These are phyloP conservation scores for Blastobotrys arbuscula DNA, from an alignment of 1,139 yeast species.

Conservation along the genomic window DNA sequence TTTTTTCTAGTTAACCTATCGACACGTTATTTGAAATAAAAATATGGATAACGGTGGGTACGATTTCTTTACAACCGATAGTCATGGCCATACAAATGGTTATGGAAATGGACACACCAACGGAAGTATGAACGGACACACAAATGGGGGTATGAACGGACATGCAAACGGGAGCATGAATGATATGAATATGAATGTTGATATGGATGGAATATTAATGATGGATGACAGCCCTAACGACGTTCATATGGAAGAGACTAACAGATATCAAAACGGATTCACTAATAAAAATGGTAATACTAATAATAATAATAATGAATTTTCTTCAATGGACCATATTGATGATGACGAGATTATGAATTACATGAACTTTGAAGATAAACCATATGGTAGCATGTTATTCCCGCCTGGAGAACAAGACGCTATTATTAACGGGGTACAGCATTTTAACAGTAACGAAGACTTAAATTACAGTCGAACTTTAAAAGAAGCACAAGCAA, in stretches of 20 bases:
- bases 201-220: not conserved
- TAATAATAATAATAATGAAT: not conserved
- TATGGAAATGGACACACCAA: too few species aligned
- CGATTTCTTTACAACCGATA: too few species aligned
- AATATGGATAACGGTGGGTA: too few species aligned
- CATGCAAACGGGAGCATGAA: not conserved
- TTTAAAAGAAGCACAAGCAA: constrained; percentile 19
- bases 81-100: too few species aligned
- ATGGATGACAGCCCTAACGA: not conserved
- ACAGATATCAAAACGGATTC: not conserved
- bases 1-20: too few species aligned
- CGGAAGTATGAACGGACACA: too few species aligned
- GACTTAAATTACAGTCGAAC: constrained; percentile 5
- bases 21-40: too few species aligned
- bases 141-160: not conserved
- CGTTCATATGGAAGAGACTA: not conserved
- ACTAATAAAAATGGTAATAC: not conserved
- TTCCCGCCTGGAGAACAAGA: constrained; percentile 9
- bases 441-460: not conserved
- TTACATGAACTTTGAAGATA: constrained; percentile 13
- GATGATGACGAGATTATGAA: constrained; percentile 17
- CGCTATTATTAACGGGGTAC: constrained; percentile 2
- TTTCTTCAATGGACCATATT: not conserved
- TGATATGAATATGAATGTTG: not conserved
- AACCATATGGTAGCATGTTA: constrained; percentile 2